A percentile compares a stretch with the other conserved stretches of the same genome.
These are phyloP conservation scores for Leccinum pachyderme DNA, from an alignment of 1,284 basidiomycete genomes.

Conservation along the genomic window DNA sequence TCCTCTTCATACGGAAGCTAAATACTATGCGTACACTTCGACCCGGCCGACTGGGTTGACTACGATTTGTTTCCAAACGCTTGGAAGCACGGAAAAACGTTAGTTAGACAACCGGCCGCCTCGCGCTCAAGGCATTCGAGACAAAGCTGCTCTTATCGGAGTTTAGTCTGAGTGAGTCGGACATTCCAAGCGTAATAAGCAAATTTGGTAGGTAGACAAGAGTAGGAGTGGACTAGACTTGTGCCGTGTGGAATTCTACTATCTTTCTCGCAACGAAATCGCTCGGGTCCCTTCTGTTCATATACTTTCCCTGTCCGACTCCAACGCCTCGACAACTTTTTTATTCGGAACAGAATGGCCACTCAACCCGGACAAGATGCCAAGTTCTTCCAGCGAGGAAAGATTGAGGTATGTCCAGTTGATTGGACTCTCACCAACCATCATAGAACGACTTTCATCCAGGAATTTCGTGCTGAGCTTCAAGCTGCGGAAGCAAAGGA, in stretches of 20 bases:
- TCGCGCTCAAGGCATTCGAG: no score
- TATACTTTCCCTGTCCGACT: constrained; percentile 3
- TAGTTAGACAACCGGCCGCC: no score
- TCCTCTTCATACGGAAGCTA: no score
- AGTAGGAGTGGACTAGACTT: no score
- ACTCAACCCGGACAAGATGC: constrained; percentile 76
- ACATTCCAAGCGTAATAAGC: no score
- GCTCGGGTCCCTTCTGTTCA: background rate
- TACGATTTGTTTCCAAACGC: no score
- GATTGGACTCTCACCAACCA: constrained; percentile 5
- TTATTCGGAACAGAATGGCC: constrained; percentile 41
- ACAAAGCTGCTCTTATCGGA: no score
- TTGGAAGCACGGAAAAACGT: no score
- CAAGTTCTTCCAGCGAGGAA: constrained; percentile 87
- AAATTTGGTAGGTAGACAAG: no score
- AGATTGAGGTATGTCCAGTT: constrained; percentile 74
- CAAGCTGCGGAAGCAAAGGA: constrained; percentile 89
- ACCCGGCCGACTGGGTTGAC: no score
- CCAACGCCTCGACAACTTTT: constrained; percentile 1
- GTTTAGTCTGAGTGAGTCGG: no score
- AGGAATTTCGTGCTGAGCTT: constrained; percentile 87
- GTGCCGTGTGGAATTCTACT: background rate
- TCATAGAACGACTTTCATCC: constrained; percentile 17
- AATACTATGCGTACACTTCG: no score
- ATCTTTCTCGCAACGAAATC: background rate